phyloP scores from a whole-genome alignment of 176 grass and related monocot species.

The Oryza australiensis region DNA sequence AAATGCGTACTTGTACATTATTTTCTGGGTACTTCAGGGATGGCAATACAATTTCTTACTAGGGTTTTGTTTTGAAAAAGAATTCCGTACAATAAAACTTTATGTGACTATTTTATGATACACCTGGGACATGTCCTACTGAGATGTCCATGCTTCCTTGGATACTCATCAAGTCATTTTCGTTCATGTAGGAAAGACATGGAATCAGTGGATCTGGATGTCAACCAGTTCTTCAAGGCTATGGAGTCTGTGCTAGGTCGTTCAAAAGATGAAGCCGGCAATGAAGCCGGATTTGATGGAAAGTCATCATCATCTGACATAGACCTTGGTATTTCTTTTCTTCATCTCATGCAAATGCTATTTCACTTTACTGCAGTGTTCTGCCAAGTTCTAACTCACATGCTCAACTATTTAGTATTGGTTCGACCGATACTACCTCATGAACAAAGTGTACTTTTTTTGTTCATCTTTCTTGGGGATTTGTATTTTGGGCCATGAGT shows the following conservation, averaged over 20 bases:
- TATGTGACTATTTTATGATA: slow-evolving; percentile 4
- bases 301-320: slow-evolving; percentile 75
- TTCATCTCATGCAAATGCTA: slow-evolving; percentile 1
- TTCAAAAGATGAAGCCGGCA: slow-evolving; percentile 38
- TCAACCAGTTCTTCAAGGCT: slow-evolving; percentile 85
- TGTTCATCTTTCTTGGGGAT: not conserved
- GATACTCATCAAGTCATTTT: slow-evolving; percentile 22
- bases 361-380: not conserved
- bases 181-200: slow-evolving; percentile 50
- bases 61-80: not conserved
- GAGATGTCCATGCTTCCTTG: not conserved
- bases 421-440: not conserved
- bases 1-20: not conserved
- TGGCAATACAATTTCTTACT: slow-evolving; percentile 15
- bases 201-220: slow-evolving; percentile 81
- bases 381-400: not conserved
- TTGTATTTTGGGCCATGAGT: not conserved
- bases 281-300: slow-evolving; percentile 46
- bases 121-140: slow-evolving; percentile 2
- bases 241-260: slow-evolving; percentile 70
- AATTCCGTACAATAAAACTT: not conserved
- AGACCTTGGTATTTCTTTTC: slow-evolving; percentile 67
- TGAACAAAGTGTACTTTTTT: not conserved
- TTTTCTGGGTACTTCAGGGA: not conserved
- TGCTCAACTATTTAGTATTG: not conserved